A percentile compares a stretch with the other conserved stretches of the same genome.
phyloP scores from a whole-genome alignment of 441 rosid species.

The Gossypium trilobum region DNA sequence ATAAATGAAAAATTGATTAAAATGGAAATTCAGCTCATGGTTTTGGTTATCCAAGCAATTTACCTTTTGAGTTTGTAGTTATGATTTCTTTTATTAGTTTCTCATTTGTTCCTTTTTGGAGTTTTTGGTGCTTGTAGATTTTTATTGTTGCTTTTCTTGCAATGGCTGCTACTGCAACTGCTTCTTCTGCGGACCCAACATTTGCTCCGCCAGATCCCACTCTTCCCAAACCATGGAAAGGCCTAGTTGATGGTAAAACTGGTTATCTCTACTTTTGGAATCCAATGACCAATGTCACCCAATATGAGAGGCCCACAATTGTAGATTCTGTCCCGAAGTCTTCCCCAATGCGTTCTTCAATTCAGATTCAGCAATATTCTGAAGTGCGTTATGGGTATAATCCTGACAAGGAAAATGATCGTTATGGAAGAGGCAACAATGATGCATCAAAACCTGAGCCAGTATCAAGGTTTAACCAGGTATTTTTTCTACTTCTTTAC shows the following conservation, averaged over 20 bases:
- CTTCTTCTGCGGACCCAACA: slow-evolving; percentile 38
- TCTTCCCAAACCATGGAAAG: slow-evolving; percentile 72
- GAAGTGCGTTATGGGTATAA: slow-evolving; percentile 26
- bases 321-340: slow-evolving; percentile 20
- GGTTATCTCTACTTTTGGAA: slow-evolving; percentile 75
- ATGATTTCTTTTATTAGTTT: not conserved
- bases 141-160: slow-evolving; percentile 7
- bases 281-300: slow-evolving; percentile 63
- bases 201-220: slow-evolving; percentile 69
- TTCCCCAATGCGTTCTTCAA: slow-evolving; percentile 37
- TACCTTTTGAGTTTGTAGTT: not conserved
- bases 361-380: slow-evolving; percentile 41
- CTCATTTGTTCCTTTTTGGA: not conserved
- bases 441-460: slow-evolving; percentile 31
- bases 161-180: slow-evolving; percentile 57
- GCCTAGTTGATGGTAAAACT: slow-evolving; percentile 66
- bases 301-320: slow-evolving; percentile 51
- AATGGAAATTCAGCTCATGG: not conserved
- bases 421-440: slow-evolving; percentile 29
- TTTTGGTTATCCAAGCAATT: not conserved
- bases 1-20: not conserved
- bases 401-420: slow-evolving; percentile 42
- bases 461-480: slow-evolving; percentile 37
- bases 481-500: slow-evolving; percentile 13
- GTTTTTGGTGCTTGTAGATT: not conserved